Evolutionary conservation across 2,329 filamentous ascomycete species (phyloP).

Genomic region (Eutypella sp.): DNA sequence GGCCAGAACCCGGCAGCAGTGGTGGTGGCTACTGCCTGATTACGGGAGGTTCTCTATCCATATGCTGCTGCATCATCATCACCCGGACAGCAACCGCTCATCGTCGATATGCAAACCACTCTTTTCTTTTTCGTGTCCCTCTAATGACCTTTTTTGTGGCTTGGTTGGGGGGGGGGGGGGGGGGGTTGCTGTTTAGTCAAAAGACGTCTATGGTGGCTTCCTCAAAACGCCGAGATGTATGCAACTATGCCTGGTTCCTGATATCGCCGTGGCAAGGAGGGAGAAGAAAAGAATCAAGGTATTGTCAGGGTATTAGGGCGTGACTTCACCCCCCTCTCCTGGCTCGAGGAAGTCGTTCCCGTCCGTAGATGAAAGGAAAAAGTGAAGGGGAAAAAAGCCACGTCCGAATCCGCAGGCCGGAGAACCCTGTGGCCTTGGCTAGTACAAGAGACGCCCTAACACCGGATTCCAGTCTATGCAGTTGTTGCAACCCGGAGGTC

Average conservation of each 20-base stretch:
- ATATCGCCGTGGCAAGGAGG: neutral
- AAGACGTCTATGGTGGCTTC: neutral
- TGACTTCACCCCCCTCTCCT: neutral
- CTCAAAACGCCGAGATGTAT: neutral
- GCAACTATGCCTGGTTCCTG: neutral
- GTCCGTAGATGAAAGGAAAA: neutral
- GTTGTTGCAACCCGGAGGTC: neutral
- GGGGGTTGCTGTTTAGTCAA: neutral
- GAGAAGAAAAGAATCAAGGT: too few relatives aligned
- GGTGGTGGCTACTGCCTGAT: neutral
- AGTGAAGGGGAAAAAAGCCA: neutral
- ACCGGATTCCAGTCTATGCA: slow-evolving; percentile 20
- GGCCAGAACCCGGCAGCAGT: neutral
- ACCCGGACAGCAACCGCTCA: neutral
- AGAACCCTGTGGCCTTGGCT: neutral
- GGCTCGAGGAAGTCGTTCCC: neutral
- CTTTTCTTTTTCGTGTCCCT: neutral
- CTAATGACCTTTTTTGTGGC: neutral
- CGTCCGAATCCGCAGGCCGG: neutral
- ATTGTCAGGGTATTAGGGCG: neutral
- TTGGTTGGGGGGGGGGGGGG: too few relatives aligned
- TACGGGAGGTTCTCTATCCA: neutral
- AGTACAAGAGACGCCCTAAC: slow-evolving; percentile 12
- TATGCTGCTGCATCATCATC: neutral
- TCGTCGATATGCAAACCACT: neutral